phyloP scores from a whole-genome alignment of 1,284 basidiomycete genomes.

The Malassezia furfur region DNA sequence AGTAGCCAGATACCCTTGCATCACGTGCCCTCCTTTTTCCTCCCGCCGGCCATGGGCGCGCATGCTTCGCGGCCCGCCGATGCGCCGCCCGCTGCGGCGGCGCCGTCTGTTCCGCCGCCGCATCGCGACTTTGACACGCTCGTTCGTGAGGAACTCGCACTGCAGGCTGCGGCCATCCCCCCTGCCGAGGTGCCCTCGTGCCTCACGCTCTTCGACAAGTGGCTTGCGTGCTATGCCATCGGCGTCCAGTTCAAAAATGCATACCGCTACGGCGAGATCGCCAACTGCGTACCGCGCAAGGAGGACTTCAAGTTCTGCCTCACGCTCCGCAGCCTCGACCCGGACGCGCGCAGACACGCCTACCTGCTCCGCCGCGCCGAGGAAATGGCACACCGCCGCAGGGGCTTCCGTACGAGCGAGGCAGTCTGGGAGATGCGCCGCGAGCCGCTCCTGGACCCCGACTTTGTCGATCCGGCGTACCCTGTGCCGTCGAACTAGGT shows the following conservation, averaged over 20 bases:
- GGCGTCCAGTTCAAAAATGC: constrained; percentile 71
- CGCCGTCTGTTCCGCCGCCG: not conserved
- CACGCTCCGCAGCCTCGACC: constrained; percentile 66
- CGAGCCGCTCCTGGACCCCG: constrained; percentile 9
- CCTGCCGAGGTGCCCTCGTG: constrained; percentile 33
- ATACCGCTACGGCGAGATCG: constrained; percentile 72
- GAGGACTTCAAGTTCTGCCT: constrained; percentile 95
- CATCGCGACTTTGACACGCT: constrained; percentile 11
- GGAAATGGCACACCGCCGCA: constrained; percentile 68
- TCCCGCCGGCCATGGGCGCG: constrained; percentile 12
- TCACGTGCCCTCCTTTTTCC: constrained; percentile 4
- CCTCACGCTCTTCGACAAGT: constrained; percentile 39
- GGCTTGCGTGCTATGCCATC: constrained; percentile 54
- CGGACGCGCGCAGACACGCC: constrained; percentile 64
- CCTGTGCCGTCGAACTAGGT: constrained; percentile 9
- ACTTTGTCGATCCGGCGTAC: constrained; percentile 8
- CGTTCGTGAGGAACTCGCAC: constrained; percentile 28
- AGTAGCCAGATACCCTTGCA: constrained; percentile 1
- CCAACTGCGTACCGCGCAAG: constrained; percentile 67
- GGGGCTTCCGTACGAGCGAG: constrained; percentile 67
- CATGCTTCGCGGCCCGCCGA: not conserved
- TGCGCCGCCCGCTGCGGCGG: not conserved
- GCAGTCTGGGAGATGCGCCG: constrained; percentile 72
- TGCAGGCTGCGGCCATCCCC: constrained; percentile 35
- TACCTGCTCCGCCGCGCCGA: constrained; percentile 81